phyloP scores from a whole-genome alignment of 441 rosid genomes.

The Manihot esculenta region DNA sequence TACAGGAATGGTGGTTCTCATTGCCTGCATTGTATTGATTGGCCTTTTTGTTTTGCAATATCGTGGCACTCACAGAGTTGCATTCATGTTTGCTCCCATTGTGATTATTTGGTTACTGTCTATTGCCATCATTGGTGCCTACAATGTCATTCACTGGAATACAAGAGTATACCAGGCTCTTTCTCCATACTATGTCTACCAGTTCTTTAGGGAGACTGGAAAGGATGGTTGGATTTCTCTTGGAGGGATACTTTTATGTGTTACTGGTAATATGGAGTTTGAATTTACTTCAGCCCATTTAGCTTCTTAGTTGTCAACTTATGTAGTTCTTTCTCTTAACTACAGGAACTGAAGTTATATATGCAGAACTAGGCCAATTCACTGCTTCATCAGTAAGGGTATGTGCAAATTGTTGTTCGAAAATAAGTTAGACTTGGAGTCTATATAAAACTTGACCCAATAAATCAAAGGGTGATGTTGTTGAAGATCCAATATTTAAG shows the following conservation, averaged over 20 bases:
- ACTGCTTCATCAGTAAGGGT: slow-evolving; percentile 79
- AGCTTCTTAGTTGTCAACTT: slow-evolving; percentile 22
- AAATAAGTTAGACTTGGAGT: neutral
- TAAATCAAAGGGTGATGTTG: neutral
- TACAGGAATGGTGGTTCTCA: slow-evolving; percentile 68
- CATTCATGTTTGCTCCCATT: slow-evolving; percentile 74
- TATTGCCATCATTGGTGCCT: slow-evolving; percentile 61
- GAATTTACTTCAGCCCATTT: slow-evolving; percentile 14
- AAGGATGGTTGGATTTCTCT: slow-evolving; percentile 84
- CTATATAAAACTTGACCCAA: no score
- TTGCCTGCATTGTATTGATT: slow-evolving; percentile 64
- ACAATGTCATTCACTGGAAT: slow-evolving; percentile 80
- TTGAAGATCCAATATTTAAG: neutral
- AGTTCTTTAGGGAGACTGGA: slow-evolving; percentile 67
- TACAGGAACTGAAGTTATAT: slow-evolving; percentile 85
- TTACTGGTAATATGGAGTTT: slow-evolving; percentile 55
- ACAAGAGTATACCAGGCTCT: slow-evolving; percentile 66
- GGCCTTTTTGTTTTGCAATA: slow-evolving; percentile 93
- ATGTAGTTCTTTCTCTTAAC: slow-evolving; percentile 28
- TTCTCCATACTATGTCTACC: slow-evolving; percentile 73
- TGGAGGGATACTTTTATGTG: slow-evolving; percentile 74
- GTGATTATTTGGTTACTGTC: slow-evolving; percentile 73
- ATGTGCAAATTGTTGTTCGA: slow-evolving; percentile 21
- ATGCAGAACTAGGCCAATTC: slow-evolving; percentile 76
- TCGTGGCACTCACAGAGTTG: slow-evolving; percentile 69